A percentile compares a stretch with the other conserved stretches of the same genome.
Evolutionary conservation across 73 alveolate species (phyloP).

Genomic region (Tetrahymena malaccensis): DNA sequence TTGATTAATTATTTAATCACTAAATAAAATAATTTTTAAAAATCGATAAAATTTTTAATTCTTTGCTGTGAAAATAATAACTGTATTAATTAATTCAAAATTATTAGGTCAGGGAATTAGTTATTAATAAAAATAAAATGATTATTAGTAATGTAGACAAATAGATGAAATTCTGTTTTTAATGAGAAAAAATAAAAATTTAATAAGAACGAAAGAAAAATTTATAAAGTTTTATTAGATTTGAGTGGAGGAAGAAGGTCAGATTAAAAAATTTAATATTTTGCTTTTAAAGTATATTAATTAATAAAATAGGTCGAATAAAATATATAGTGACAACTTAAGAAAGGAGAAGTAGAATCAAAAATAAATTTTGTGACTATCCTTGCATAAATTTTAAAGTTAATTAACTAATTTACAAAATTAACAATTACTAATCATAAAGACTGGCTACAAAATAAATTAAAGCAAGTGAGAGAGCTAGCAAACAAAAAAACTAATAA

Average conservation of each 20-base stretch:
- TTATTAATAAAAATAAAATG: no score
- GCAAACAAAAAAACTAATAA: neutral
- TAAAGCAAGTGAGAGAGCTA: neutral
- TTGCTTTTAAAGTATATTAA: neutral
- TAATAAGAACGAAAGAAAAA: neutral
- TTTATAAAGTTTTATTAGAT: neutral
- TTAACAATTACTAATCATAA: neutral
- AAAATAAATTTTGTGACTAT: neutral
- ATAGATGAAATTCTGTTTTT: no score
- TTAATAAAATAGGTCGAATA: neutral
- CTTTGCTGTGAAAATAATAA: no score
- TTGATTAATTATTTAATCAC: no score
- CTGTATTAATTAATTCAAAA: no score
- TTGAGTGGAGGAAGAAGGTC: neutral
- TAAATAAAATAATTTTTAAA: no score
- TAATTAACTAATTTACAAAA: neutral
- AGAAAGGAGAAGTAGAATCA: neutral
- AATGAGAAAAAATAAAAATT: neutral
- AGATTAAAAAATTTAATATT: neutral
- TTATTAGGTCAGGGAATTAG: no score
- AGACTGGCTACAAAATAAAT: no score
- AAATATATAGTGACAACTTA: neutral
- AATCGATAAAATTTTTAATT: no score
- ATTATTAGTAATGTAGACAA: no score
- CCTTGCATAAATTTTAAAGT: neutral